Evolutionary conservation across 2,329 filamentous ascomycete genomes (phyloP), one percentile per base, ranked within the genome.

Genomic region (Pyrenochaeta sp.): DNA sequence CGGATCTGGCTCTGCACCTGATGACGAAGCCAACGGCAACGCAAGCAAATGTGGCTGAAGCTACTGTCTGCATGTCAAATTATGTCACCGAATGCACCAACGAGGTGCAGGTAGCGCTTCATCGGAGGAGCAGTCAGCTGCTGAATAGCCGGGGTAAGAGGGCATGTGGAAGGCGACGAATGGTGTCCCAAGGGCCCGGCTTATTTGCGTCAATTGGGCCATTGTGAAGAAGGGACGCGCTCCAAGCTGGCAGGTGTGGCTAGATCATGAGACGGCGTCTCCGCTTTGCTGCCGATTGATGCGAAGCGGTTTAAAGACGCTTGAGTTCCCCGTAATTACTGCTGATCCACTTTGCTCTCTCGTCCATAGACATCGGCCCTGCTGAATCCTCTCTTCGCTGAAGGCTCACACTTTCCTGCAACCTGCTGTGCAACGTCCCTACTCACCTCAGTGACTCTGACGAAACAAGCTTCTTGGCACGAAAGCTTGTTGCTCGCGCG

Each of bases 191-290:
- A 13, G 34, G 43, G 32, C 52, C 49, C 19, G 42, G 39, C 32
- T 54, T 52, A 50, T 62, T 37, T 27, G 47, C 61, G 42, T 59
- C 64, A 66, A 59, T 66, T 15, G 37, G 15, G 19, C 19, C 19
- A 19, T 13, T 45, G 36, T 3, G 13, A 25, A n/a, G 7, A 12
- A 43, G 22, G 10, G 40, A 25, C 28, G 42, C 40, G 22, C 22
- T 27, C 25, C 49, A 53, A 36, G 58, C 36, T 49, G 36, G 8
- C 19, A 43, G 19, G 8, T 61, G 58, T 61, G 58, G 58, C 58
- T 61, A 54, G 51, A n/a, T 44, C 24, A 44, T 28, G 9, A 44
- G 22, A 30, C 2, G 15, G 42, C 24, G 42, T 27, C 42, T n/a
- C 42, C 42, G 42, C 42, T 44, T 44, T 27, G 40, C 22, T 5